Conservation (phyloP, 768 basidiomycete genomes). For the Macrolepiota dolichaula region DNA sequence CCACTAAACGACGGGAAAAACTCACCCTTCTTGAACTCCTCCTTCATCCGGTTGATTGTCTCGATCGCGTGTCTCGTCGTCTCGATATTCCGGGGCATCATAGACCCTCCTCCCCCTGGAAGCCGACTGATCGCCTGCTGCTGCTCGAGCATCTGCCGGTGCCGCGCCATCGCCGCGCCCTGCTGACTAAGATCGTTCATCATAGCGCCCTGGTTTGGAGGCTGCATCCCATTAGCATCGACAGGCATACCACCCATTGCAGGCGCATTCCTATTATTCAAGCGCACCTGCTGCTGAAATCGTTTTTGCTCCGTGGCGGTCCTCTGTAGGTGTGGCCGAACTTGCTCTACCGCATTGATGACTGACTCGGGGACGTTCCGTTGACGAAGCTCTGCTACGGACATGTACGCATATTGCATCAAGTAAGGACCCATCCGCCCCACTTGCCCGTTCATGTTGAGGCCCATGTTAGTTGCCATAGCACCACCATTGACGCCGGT, state of each 20-base stretch:
- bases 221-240: slow-evolving; percentile 13
- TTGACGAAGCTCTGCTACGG: slow-evolving; percentile 49
- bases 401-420: slow-evolving; percentile 41
- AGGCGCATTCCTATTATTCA: slow-evolving; percentile 13
- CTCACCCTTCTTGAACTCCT: slow-evolving; percentile 18
- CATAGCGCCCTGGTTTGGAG: slow-evolving; percentile 6
- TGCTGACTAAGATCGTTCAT: slow-evolving; percentile 10
- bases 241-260: slow-evolving; percentile 9
- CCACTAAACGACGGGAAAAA: not conserved
- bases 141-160: slow-evolving; percentile 14
- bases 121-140: slow-evolving; percentile 1
- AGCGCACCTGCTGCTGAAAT: slow-evolving; percentile 30
- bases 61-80: slow-evolving; percentile 5
- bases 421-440: not conserved
- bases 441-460: not conserved
- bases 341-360: slow-evolving; percentile 53
- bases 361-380: slow-evolving; percentile 45
- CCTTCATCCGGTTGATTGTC: slow-evolving; percentile 6
- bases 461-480: not conserved
- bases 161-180: not conserved
- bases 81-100: not conserved
- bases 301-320: slow-evolving; percentile 32
- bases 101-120: slow-evolving; percentile 1
- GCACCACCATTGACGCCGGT: not conserved
- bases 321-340: slow-evolving; percentile 47